Base-by-base conservation (phyloP, 148 eudicot genomes). In the Silene conica region DNA sequence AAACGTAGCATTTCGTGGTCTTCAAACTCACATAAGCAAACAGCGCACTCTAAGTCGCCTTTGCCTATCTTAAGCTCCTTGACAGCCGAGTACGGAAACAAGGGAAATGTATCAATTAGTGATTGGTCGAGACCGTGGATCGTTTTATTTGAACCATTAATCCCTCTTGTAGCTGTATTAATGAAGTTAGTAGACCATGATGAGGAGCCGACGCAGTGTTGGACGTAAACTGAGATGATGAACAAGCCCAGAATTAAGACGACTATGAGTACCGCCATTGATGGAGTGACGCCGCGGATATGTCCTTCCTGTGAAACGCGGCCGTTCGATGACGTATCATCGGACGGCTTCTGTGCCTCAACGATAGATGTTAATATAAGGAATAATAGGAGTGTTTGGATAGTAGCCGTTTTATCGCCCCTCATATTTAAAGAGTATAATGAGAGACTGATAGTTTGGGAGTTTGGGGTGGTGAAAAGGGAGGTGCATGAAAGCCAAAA, bases 11-110 rank as follows among this genome's bases (percentile, higher is more conserved):
- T 60, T 19, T 83, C 87, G 8, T 74, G 78, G 2, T 78, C 77
- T 0, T 63, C 71, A 72, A 87, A 86, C 25, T 87, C 87, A 64
- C 65, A 77, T 12, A 87, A 26, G 6, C 90, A 87, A 43, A 87
- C 78, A 13, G 90, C 90, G 75, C 90, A 87, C 21, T 85, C 86
- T 0, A 84, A 79, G 23, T 79, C 59, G 18, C 80, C 76, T 71
- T 85, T 85, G 0, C 88, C 86, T 28, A 83, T 69, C 55, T 85
- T 85, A 22, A 54, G 69, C 10, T 74, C 79, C 67, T 79, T 84
- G 0, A 87, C 78, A 0, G 69, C 78, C 0, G 86, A 69, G 80
- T 80, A 87, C 0, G 12, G 38, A 25, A 87, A 80, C 0, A 74
- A 59, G 6, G 90, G 90, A 50, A 82, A 74, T 13, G 78, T 43